Conservation (phyloP, 495 filamentous ascomycete species). For the Penicillium canariense region DNA sequence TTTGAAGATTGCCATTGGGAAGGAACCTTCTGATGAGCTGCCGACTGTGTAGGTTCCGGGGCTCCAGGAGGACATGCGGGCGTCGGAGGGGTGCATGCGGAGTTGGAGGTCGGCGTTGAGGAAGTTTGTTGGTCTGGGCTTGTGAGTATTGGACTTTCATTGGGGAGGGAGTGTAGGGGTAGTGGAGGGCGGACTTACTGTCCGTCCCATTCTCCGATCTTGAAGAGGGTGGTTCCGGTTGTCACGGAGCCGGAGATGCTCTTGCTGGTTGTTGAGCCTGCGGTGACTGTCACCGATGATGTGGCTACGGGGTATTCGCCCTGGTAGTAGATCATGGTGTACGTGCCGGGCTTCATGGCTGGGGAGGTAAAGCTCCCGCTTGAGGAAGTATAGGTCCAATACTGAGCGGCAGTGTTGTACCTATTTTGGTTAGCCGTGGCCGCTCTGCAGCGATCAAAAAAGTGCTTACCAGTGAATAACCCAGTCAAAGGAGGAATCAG, state of each 20-base stretch:
- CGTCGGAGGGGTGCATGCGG: conserved; percentile 65
- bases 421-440: conserved; percentile 3
- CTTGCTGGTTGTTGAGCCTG: conserved; percentile 50
- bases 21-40: conserved; percentile 44
- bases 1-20: conserved; percentile 68
- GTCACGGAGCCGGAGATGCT: conserved; percentile 50
- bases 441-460: too few species aligned
- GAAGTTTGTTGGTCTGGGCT: conserved; percentile 61
- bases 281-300: conserved; percentile 51
- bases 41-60: conserved; percentile 60
- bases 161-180: neutral
- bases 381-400: conserved; percentile 57
- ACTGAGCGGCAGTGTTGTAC: conserved; percentile 60
- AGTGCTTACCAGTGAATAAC: conserved; percentile 57
- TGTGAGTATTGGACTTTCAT: neutral
- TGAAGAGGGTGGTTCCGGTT: conserved; percentile 54
- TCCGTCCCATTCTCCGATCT: conserved; percentile 64
- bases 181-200: conserved; percentile 19
- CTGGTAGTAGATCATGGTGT: conserved; percentile 66
- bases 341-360: conserved; percentile 64
- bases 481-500: conserved; percentile 43
- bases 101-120: conserved; percentile 63
- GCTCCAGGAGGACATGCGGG: conserved; percentile 58
- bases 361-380: conserved; percentile 59
- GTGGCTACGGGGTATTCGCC: conserved; percentile 58